Evolutionary conservation across 306 rosid genomes (phyloP).

Genomic region (Malus sylvestris): DNA sequence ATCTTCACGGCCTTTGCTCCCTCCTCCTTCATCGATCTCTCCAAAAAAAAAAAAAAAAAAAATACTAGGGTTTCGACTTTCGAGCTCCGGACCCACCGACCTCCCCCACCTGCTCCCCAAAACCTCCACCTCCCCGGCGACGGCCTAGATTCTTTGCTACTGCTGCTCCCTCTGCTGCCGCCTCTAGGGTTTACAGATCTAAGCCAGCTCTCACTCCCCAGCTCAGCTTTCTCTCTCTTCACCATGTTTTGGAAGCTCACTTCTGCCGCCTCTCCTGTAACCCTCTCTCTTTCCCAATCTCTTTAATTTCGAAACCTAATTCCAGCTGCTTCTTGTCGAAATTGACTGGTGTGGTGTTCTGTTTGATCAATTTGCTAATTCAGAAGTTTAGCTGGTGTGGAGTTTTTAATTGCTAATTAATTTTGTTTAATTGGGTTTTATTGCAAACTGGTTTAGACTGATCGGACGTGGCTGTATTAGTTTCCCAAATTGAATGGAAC

Average conservation of each 20-base stretch:
- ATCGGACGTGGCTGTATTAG: slow-evolving; percentile 14
- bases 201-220: slow-evolving; percentile 28
- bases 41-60: neutral
- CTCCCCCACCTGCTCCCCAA: slow-evolving; percentile 1
- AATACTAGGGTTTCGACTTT: slow-evolving; percentile 82
- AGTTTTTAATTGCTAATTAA: slow-evolving; percentile 6
- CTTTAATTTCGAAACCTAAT: neutral
- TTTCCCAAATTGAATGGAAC: slow-evolving; percentile 5
- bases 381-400: neutral
- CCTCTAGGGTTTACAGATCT: slow-evolving; percentile 58
- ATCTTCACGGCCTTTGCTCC: slow-evolving; percentile 52
- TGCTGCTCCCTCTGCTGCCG: neutral
- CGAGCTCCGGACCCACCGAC: slow-evolving; percentile 20
- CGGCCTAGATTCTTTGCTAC: slow-evolving; percentile 21
- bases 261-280: slow-evolving; percentile 89
- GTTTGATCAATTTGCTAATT: neutral
- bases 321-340: neutral
- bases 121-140: slow-evolving; percentile 17
- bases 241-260: slow-evolving; percentile 98
- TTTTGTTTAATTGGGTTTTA: neutral
- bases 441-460: slow-evolving; percentile 6
- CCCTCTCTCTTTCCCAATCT: slow-evolving; percentile 15
- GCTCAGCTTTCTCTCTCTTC: slow-evolving; percentile 16
- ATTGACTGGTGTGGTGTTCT: slow-evolving; percentile 9
- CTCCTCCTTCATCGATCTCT: slow-evolving; percentile 42